phyloP scores from a whole-genome alignment of 2,329 filamentous ascomycete species.

The Colletotrichum ledebouriae region DNA sequence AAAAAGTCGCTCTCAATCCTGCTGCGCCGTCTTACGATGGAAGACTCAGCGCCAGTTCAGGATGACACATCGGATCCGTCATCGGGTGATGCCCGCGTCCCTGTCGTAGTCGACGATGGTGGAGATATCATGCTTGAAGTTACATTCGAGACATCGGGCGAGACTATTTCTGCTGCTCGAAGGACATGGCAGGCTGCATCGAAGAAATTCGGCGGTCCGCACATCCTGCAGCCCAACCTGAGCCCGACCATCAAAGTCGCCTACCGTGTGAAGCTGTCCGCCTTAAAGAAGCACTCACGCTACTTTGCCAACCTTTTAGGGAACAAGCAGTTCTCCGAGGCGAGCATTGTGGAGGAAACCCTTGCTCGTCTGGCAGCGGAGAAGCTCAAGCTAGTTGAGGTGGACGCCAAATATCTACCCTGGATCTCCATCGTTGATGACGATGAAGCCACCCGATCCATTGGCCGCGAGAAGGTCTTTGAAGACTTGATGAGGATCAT shows the following conservation, averaged over 20 bases:
- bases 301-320: slow-evolving; percentile 79
- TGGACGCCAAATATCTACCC: slow-evolving; percentile 68
- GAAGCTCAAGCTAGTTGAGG: slow-evolving; percentile 63
- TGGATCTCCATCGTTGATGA: slow-evolving; percentile 75
- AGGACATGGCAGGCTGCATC: slow-evolving; percentile 53
- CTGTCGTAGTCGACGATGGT: slow-evolving; percentile 68
- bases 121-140: slow-evolving; percentile 78
- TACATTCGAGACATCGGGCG: slow-evolving; percentile 71
- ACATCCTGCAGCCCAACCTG: slow-evolving; percentile 48
- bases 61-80: slow-evolving; percentile 44
- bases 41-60: slow-evolving; percentile 44
- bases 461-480: slow-evolving; percentile 72
- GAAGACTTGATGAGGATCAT: slow-evolving; percentile 77
- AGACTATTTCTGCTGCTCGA: slow-evolving; percentile 61
- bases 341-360: slow-evolving; percentile 64
- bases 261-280: slow-evolving; percentile 72
- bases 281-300: slow-evolving; percentile 71
- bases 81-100: slow-evolving; percentile 51
- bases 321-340: slow-evolving; percentile 74
- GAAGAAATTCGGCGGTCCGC: slow-evolving; percentile 48
- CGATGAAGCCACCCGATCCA: slow-evolving; percentile 74
- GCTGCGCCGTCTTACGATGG: slow-evolving; percentile 43
- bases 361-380: slow-evolving; percentile 64
- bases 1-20: slow-evolving; percentile 12
- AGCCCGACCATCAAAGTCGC: slow-evolving; percentile 57